Evolutionary conservation across 129 eudicot species (phyloP), one percentile per base, ranked within the genome.

Genomic region (Artemisia annua): DNA sequence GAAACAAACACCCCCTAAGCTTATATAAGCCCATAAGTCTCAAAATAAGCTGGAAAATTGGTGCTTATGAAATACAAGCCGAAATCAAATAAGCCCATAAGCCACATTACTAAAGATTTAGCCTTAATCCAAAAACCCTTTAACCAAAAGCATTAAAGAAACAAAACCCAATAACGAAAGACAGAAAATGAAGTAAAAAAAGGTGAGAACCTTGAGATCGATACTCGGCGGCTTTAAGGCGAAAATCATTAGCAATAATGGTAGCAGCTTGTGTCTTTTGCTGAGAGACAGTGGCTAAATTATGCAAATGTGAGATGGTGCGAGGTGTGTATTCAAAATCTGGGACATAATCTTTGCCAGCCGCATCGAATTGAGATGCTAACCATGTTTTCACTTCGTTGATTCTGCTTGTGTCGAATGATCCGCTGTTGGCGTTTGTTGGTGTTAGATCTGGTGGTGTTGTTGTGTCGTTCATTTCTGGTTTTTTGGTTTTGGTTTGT

Each of bases 181-280:
- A 35, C 9, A 76, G 12, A 22, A n/a, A 73, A 1, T 26, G 24
- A 61, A n/a, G 5, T 7, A 17, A 39, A 35, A 20, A 80, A 24
- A 49, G 12, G n/a, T n/a, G n/a, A 50, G 12, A 65, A 82, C 98
- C 97, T 94, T 94, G 98, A n/a, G 98, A 72, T 2, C 96, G 92
- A 76, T 90, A 94, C 49, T 94, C 98, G 1, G 86, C 70, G 30
- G 97, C 93, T 79, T 94, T 94, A 14, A 80, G 92, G 17, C 97
- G 97, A 46, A 90, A 94, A 83, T 94, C 98, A 73, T 81, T 86
- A 61, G 93, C 91, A 0, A 94, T 93, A 46, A 94, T 94, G 19
- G 83, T 69, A 64, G 97, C 90, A 78, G 97, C 96, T 74, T 94
- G 93, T n/a, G 97, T 94, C 67, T 84, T 90, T 81, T 97, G 87